Evolutionary conservation across 169 alveolate species (phyloP), one percentile per base, ranked within the genome.

Genomic region (Plasmodium gonderi): DNA sequence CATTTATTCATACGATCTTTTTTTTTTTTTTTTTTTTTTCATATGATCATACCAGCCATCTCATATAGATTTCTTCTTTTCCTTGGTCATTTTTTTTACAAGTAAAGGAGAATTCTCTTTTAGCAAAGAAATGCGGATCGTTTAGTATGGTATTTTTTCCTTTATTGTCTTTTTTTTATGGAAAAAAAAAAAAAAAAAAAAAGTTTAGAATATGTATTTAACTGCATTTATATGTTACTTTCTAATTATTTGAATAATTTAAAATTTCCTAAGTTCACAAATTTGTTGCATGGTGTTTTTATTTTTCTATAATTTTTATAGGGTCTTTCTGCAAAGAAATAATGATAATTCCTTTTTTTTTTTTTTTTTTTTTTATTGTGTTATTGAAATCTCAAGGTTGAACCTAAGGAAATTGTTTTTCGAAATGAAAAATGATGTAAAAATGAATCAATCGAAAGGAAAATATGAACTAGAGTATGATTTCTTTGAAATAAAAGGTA

Each of bases 61-160:
- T 82, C 51, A 82, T 68, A 51, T 82, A 82, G 54, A 82, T 82
- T 47, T 82, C 91, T 8, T 82, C 91, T 68, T 82, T 82, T 38
- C 91, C 81, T 44, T 82, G 91, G 49, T 82, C 91, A 44, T 79
- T 17, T 54, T 82, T 82, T 74, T 82, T 82, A 82, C 91, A 82
- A 45, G 91, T 82, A 72, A 82, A 82, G n/a, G 91, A 82, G 54
- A 82, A 82, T 82, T 82, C 91, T 49, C 91, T 67, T 49, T 82
- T 82, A 6, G 91, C 51, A 69, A 82, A 82, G 60, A 82, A 82
- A 45, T 82, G 45, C 11, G 91, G 91, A 74, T 82, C 91, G 72
- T 82, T 82, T 17, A 82, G 45, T 49, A 23, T 60, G 42, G 91
- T 67, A 26, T 68, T 36, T 51, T 82, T 82, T 38, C 91, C 81